Conservation (phyloP, 768 basidiomycete species). For the Tricholoma furcatifolium region DNA sequence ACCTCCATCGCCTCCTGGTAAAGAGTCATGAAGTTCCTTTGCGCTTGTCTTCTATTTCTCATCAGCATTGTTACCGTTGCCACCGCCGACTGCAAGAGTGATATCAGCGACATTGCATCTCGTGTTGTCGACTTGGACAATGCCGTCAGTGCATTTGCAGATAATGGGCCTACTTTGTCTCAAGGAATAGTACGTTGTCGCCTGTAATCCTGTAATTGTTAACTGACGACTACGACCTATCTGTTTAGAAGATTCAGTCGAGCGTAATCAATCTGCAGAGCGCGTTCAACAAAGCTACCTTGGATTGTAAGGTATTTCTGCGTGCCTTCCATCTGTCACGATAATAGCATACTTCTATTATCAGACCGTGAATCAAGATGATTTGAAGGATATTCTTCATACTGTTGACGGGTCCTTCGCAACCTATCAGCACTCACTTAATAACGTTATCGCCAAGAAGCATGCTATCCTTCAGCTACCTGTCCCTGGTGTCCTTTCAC, state of each 20-base stretch:
- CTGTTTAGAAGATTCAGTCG: conserved; percentile 24
- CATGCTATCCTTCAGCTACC: conserved; percentile 21
- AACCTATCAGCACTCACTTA: conserved; percentile 13
- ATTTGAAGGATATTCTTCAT: conserved; percentile 20
- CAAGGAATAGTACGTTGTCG: conserved; percentile 24
- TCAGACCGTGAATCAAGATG: conserved; percentile 20
- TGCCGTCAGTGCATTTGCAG: conserved; percentile 6
- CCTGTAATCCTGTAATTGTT: background rate
- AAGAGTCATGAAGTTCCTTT: conserved; percentile 10
- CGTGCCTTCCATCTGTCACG: background rate
- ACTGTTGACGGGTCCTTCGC: conserved; percentile 15
- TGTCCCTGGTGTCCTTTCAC: conserved; percentile 4
- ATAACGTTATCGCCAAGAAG: conserved; percentile 24
- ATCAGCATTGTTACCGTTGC: conserved; percentile 2
- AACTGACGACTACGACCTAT: background rate
- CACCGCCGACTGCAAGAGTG: conserved; percentile 9
- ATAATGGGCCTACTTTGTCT: conserved; percentile 19
- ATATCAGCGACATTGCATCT: background rate
- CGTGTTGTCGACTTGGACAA: conserved; percentile 5
- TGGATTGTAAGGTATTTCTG: conserved; percentile 22
- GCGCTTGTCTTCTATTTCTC: conserved; percentile 2
- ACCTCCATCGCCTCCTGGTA: no score
- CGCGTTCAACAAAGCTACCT: conserved; percentile 22
- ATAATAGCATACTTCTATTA: background rate
- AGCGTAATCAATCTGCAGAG: conserved; percentile 19